A percentile compares a stretch with the other conserved stretches of the same genome.
These are phyloP conservation scores for Orbilia quercus DNA, from an alignment of 2,329 filamentous ascomycete species.

Conservation along the genomic window DNA sequence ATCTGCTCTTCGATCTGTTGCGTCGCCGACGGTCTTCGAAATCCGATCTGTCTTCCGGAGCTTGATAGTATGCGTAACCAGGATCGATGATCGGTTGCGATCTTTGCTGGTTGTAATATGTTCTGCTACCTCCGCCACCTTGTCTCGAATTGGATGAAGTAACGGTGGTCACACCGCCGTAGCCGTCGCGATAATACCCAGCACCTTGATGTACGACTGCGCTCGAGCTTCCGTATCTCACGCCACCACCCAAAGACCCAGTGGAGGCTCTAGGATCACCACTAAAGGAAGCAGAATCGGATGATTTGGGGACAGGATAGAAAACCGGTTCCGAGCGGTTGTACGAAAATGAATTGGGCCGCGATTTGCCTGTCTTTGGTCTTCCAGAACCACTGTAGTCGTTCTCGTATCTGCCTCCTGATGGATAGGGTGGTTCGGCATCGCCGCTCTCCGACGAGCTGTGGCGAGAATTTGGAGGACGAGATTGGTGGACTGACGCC, in stretches of 20 bases:
- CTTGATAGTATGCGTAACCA: conserved; percentile 19
- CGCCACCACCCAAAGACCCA: conserved; percentile 37
- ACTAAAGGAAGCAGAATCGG: neutral
- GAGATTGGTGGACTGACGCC: conserved; percentile 30
- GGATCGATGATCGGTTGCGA: conserved; percentile 27
- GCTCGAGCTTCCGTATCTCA: conserved; percentile 20
- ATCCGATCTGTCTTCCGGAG: conserved; percentile 20
- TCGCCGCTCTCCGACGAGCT: conserved; percentile 52
- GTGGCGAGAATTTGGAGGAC: conserved; percentile 47
- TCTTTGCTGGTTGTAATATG: conserved; percentile 19
- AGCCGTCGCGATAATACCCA: conserved; percentile 25
- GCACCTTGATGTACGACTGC: conserved; percentile 26
- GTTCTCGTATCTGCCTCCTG: conserved; percentile 22
- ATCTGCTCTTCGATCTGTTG: conserved; percentile 29
- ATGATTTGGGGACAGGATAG: conserved; percentile 5
- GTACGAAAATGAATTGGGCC: conserved; percentile 51
- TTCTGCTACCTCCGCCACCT: conserved; percentile 3
- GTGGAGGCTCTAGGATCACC: conserved; percentile 39
- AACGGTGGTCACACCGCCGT: conserved; percentile 21
- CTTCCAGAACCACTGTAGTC: conserved; percentile 28
- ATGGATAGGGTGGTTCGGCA: conserved; percentile 31
- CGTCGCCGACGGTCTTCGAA: conserved; percentile 35
- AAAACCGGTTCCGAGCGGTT: conserved; percentile 2
- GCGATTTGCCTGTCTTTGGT: conserved; percentile 31
- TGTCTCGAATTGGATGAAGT: conserved; percentile 22